Evolutionary conservation across 2,329 filamentous ascomycete species (phyloP), one percentile per base, ranked within the genome.

Genomic region (Lasiodiplodia citricola): DNA sequence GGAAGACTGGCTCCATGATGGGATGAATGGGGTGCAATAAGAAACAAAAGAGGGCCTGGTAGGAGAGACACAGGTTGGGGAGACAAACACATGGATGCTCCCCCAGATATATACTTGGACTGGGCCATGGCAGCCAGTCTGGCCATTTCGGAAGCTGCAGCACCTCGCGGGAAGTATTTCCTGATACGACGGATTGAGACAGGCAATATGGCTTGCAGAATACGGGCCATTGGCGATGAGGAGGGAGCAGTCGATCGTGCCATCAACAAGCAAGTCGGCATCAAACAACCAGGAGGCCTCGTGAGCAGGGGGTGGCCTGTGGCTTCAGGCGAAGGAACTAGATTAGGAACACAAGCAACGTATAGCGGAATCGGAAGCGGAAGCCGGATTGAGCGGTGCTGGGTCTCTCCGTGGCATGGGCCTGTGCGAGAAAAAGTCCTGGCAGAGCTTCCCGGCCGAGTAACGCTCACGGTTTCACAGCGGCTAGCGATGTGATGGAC

Each of bases 1-100:
- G 58, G 41, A 63, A 63, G 58, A 44, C 58, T 21, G 44, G 58
- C 58, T 50, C 58, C 58, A 63, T 63, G 16, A 14, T 51, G 38
- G 13, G 38, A 41, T 41, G 38, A 21, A 37, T 16, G 14, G 8
- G 11, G 35, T 51, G 31, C 47, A 51, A 21, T 47, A 23, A 23
- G 28, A 3, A 51, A 50, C 35, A 35, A 37, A 23, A 10, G 41
- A 28, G 37, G 23, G 44, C 28, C 41, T 25, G 35, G 14, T 7
- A 50, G 21, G 18, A 50, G 25, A 16, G 58, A 25, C 21, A 63
- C 25, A 63, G 58, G 41, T 21, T 35, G 21, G 58, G 50, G 44
- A 1, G 23, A 16, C 4, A n/a, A 47, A 47, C n/a, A 28, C 25
- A 5, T 23, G 55, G 55, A 10, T 13, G 57, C 16, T 23, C 38